Evolutionary conservation across 768 basidiomycete species (phyloP).

Genomic region (Hortiboletus flavorubellus): DNA sequence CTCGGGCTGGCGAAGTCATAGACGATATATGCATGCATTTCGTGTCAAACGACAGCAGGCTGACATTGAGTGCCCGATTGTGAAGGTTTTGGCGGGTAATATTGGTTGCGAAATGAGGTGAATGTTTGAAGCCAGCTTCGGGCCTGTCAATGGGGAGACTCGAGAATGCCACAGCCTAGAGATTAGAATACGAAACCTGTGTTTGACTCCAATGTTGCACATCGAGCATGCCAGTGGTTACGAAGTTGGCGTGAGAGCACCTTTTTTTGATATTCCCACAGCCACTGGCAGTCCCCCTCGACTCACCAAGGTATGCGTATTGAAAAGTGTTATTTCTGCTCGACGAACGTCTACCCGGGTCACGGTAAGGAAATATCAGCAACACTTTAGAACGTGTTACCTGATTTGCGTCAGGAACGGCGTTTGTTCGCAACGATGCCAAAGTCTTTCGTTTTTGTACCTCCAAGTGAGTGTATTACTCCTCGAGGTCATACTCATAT

Average conservation of each 20-base stretch:
- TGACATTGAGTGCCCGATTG: conserved; percentile 3
- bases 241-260: no score
- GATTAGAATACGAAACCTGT: no score
- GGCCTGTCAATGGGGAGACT: neutral
- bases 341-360: conserved; percentile 93
- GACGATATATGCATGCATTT: conserved; percentile 31
- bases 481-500: neutral
- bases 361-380: conserved; percentile 55
- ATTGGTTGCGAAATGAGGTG: neutral
- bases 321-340: conserved; percentile 99
- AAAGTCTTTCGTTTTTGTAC: conserved; percentile 98
- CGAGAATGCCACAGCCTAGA: neutral
- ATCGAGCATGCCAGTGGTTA: no score
- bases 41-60: neutral
- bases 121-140: neutral
- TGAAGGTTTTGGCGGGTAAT: neutral
- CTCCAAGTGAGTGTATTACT: conserved; percentile 67
- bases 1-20: conserved; percentile 45
- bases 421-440: conserved; percentile 96
- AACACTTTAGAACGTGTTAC: neutral
- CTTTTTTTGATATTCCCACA: conserved; percentile 24
- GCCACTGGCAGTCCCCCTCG: neutral
- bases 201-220: neutral
- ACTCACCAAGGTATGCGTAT: conserved; percentile 64
- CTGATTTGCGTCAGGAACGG: conserved; percentile 53